These are phyloP conservation scores for Xylariaceae sp. DNA, from an alignment of 2,329 filamentous ascomycete genomes.

Conservation along the genomic window DNA sequence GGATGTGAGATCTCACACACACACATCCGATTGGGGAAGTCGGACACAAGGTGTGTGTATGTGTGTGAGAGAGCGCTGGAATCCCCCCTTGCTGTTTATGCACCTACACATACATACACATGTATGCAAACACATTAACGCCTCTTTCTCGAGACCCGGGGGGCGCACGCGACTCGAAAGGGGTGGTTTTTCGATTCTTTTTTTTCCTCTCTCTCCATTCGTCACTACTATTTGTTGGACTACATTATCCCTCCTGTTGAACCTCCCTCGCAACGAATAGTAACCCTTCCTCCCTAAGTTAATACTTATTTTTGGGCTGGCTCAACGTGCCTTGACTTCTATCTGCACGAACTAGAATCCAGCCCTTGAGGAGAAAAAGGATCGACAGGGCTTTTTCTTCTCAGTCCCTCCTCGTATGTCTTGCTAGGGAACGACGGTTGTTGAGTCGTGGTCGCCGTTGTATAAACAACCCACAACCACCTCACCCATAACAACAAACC, in stretches of 20 bases:
- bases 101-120: constrained; percentile 21
- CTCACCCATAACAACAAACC: constrained; percentile 25
- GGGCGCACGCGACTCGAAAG: constrained; percentile 20
- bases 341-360: constrained; percentile 16
- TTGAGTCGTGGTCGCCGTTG: constrained; percentile 8
- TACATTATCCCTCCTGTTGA: too few species aligned
- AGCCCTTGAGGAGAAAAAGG: constrained; percentile 20
- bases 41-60: too few species aligned
- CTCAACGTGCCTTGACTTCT: too few species aligned
- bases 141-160: constrained; percentile 14
- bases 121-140: constrained; percentile 27
- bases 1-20: constrained; percentile 27
- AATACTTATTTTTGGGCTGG: too few species aligned
- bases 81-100: constrained; percentile 32
- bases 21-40: constrained; percentile 16
- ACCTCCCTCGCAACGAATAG: too few species aligned
- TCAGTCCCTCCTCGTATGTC: constrained; percentile 16
- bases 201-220: constrained; percentile 27
- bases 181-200: constrained; percentile 21
- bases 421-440: constrained; percentile 18
- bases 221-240: constrained; percentile 16
- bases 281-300: too few species aligned
- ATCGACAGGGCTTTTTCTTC: constrained; percentile 7
- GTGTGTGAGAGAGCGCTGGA: constrained; percentile 17
- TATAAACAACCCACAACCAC: constrained; percentile 27